phyloP scores from a whole-genome alignment of 2,329 filamentous ascomycete genomes.

The Ceratocystis ficicola region DNA sequence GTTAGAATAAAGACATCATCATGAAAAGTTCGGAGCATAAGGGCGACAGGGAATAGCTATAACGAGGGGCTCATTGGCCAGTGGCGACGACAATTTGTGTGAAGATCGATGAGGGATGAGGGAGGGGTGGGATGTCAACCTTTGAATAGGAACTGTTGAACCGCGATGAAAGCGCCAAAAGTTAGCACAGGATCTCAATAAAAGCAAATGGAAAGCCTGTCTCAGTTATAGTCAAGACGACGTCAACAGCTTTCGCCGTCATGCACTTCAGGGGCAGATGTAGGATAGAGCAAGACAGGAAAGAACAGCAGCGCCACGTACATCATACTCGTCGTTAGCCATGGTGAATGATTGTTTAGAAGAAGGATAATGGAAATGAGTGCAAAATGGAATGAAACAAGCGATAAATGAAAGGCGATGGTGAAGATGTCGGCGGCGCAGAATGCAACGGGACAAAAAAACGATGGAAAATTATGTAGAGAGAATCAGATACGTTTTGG shows the following conservation, averaged over 20 bases:
- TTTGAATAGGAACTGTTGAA: conserved; percentile 90
- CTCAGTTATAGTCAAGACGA: not conserved
- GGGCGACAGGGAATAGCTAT: conserved; percentile 18
- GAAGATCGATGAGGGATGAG: conserved; percentile 17
- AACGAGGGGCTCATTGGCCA: conserved; percentile 19
- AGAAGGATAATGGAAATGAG: conserved; percentile 20
- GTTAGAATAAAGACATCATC: conserved; percentile 26
- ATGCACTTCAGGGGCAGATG: not conserved
- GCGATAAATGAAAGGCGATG: conserved; percentile 18
- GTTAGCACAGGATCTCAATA: not conserved
- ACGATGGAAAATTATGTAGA: conserved; percentile 8
- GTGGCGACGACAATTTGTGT: not conserved
- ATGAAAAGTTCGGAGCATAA: conserved; percentile 16
- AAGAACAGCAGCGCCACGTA: conserved; percentile 33
- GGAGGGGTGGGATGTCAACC: conserved; percentile 41
- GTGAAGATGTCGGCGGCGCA: conserved; percentile 6
- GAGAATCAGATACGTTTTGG: conserved; percentile 12
- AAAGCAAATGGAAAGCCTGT: conserved; percentile 22
- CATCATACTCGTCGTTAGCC: conserved; percentile 99
- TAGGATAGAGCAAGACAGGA: conserved; percentile 29
- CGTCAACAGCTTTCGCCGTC: not conserved
- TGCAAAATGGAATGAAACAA: conserved; percentile 13
- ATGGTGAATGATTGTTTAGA: conserved; percentile 42
- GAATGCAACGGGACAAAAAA: not conserved
- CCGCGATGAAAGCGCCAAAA: conserved; percentile 1